A percentile compares a stretch with the other conserved stretches of the same genome.
These are phyloP conservation scores for Astrocystis sublimbata DNA, from an alignment of 495 filamentous ascomycete genomes.

Conservation along the genomic window DNA sequence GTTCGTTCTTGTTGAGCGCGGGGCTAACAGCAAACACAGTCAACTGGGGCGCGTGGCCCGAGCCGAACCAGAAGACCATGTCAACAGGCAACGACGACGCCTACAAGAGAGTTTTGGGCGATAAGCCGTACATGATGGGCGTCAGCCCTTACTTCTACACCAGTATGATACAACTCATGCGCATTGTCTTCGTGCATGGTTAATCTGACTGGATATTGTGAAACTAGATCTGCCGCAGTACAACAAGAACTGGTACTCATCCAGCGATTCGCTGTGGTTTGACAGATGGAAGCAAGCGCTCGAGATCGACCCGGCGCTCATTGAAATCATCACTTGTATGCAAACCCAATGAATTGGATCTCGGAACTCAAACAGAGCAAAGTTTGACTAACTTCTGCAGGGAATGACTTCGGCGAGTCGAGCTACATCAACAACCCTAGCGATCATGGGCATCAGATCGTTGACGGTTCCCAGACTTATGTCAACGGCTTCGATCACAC, in stretches of 20 bases:
- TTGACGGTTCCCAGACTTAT: constrained; percentile 52
- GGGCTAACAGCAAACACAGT: constrained; percentile 38
- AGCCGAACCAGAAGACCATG: constrained; percentile 55
- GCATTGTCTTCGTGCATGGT: background rate
- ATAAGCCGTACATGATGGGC: constrained; percentile 77
- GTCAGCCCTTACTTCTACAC: constrained; percentile 76
- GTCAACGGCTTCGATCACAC: constrained; percentile 43
- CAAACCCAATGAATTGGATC: background rate
- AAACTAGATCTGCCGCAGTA: constrained; percentile 66
- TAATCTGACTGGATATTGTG: background rate
- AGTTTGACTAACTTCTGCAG: constrained; percentile 39
- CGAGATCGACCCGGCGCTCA: constrained; percentile 62
- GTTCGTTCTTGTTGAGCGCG: background rate
- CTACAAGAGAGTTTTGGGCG: constrained; percentile 50
- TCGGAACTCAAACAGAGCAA: background rate
- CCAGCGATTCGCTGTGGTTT: constrained; percentile 71
- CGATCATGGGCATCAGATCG: constrained; percentile 48
- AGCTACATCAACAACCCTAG: constrained; percentile 69
- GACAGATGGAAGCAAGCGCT: constrained; percentile 71
- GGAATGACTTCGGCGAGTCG: constrained; percentile 79
- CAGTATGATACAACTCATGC: constrained; percentile 31
- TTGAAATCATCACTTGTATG: constrained; percentile 57
- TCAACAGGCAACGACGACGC: constrained; percentile 52
- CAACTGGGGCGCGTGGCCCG: constrained; percentile 75
- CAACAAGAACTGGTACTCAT: constrained; percentile 72